A percentile compares a stretch with the other conserved stretches of the same genome.
Conservation (phyloP, 352 stramenopile species). For the Thalassiosira exigua region DNA sequence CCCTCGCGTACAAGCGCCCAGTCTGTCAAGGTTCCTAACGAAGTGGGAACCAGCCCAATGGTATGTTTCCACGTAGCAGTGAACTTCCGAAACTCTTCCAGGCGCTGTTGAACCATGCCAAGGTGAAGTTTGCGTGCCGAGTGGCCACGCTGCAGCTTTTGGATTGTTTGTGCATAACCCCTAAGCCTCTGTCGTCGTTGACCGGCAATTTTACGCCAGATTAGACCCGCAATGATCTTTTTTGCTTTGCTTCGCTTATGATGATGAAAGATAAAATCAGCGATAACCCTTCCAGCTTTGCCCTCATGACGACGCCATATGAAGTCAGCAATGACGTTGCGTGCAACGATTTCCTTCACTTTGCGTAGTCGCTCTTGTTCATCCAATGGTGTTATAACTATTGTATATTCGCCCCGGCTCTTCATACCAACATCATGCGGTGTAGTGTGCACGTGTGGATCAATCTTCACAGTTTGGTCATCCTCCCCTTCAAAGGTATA, state of each 20-base stretch:
- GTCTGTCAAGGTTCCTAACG: conserved; percentile 1
- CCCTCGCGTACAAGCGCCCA: conserved; percentile 29
- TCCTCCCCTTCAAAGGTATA: background rate
- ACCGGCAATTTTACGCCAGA: conserved; percentile 3
- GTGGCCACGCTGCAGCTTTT: conserved; percentile 21
- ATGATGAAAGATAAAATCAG: conserved; percentile 2
- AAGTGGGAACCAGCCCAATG: conserved; percentile 1
- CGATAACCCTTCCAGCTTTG: conserved; percentile 1
- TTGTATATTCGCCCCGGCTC: background rate
- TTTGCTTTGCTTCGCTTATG: background rate
- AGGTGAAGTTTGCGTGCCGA: conserved; percentile 18
- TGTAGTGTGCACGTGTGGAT: background rate
- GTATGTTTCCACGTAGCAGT: conserved; percentile 22
- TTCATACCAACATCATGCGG: background rate
- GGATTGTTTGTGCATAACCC: background rate
- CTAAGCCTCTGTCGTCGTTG: conserved; percentile 9
- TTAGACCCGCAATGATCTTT: conserved; percentile 6
- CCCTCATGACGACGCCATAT: background rate
- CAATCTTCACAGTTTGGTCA: background rate
- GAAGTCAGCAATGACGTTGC: background rate
- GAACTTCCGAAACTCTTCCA: conserved; percentile 19
- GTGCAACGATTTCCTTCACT: background rate
- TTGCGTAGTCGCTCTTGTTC: too few species aligned
- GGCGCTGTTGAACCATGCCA: background rate
- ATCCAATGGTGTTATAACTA: background rate